Percentiles rank a stretch among this genome's conserved stretches.
These are phyloP conservation scores for Ramaria sp. DNA, from an alignment of 768 basidiomycete genomes.

Conservation along the genomic window DNA sequence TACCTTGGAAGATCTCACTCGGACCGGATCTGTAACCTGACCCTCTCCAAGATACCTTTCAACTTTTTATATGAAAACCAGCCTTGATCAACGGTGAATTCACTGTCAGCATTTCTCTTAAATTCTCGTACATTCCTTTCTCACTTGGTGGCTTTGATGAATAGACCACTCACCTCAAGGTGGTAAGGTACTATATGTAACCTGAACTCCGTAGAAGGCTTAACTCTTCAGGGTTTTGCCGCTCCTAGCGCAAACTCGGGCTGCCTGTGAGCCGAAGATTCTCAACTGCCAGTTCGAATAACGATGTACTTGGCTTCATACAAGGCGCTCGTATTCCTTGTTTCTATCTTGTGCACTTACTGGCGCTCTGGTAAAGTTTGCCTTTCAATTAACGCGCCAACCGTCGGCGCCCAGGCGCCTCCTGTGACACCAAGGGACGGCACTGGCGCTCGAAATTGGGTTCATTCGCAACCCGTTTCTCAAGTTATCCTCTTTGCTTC, in stretches of 20 bases:
- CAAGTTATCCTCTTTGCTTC: too few relatives aligned
- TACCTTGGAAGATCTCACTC: too few relatives aligned
- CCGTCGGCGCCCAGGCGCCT: background rate
- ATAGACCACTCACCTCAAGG: too few relatives aligned
- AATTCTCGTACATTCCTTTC: too few relatives aligned
- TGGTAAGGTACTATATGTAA: background rate
- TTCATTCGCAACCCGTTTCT: background rate
- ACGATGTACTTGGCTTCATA: background rate
- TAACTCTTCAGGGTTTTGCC: too few relatives aligned
- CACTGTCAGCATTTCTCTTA: too few relatives aligned
- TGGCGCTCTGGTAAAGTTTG: too few relatives aligned
- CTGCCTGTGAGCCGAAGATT: background rate
- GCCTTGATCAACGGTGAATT: too few relatives aligned
- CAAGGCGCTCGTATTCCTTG: background rate
- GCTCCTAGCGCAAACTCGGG: background rate
- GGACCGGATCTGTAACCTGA: too few relatives aligned
- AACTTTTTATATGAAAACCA: too few relatives aligned
- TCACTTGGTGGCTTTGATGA: too few relatives aligned
- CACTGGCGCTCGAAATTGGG: background rate
- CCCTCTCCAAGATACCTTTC: too few relatives aligned
- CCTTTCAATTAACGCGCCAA: background rate
- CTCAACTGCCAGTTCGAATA: background rate
- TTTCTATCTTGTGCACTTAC: background rate
- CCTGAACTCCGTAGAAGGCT: background rate
- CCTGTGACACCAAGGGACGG: background rate